Evolutionary conservation across 257 asterid species (phyloP).

Genomic region (Verbascum thapsus): DNA sequence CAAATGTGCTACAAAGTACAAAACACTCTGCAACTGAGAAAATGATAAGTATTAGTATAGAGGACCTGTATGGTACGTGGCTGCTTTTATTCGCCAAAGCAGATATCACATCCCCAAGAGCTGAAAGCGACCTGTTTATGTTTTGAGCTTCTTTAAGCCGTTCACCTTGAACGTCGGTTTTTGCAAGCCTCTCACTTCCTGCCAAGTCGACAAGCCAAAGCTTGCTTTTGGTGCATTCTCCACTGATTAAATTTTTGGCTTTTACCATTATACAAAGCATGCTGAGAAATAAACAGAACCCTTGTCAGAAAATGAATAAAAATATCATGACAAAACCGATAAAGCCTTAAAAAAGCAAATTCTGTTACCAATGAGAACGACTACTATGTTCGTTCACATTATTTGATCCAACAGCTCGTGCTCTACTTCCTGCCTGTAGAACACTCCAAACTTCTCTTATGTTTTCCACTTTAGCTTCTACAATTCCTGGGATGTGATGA

Average conservation of each 20-base stretch:
- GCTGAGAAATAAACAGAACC: constrained; percentile 43
- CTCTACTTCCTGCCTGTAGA: constrained; percentile 90
- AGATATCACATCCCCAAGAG: constrained; percentile 94
- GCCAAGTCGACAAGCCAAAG: constrained; percentile 99
- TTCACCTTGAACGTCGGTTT: constrained; percentile 96
- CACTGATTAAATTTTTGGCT: constrained; percentile 69
- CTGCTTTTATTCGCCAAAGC: constrained; percentile 95
- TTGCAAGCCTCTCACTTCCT: constrained; percentile 96
- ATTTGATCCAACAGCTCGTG: constrained; percentile 92
- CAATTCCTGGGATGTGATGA: constrained; percentile 91
- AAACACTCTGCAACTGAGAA: not conserved
- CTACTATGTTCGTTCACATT: constrained; percentile 97
- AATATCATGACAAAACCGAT: not conserved
- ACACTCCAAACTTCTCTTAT: constrained; percentile 85
- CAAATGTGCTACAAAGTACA: not conserved
- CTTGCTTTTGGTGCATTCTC: constrained; percentile 91
- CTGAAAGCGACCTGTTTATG: constrained; percentile 95
- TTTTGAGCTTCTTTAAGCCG: constrained; percentile 99
- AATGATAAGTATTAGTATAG: constrained; percentile 4
- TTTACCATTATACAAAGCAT: constrained; percentile 89
- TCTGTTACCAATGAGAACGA: constrained; percentile 93
- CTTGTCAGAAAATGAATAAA: not conserved
- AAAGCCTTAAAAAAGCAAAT: constrained; percentile 11
- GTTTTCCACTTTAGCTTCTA: constrained; percentile 83
- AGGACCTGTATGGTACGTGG: constrained; percentile 92